Base-by-base conservation (phyloP, 2,329 filamentous ascomycete genomes). In the Fusarium setosum region DNA sequence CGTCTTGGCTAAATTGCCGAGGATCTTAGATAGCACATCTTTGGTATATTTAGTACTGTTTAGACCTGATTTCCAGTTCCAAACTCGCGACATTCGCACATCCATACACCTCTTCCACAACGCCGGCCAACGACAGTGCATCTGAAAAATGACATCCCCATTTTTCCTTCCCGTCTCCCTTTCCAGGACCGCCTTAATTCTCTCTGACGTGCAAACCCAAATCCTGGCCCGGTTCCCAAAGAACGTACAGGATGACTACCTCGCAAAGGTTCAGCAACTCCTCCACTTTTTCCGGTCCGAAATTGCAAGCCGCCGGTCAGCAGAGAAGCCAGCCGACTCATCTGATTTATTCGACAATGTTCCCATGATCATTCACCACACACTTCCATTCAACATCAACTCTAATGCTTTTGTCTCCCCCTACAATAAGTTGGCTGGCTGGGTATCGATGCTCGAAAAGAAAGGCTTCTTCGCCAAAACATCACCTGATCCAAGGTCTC, bases 301-400 rank as follows among this genome's bases (percentile, higher is more conserved):
- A 17, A 45, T 45, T 4, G 15, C 26, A 15, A 29, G 23, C 26
- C 41, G 24, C 11, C 26, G 26, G 26, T 29, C 26, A 31, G 29
- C 17, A 6, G 7, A n/a, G 23, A 11, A 29, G 11, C 18, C 37
- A 21, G 23, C 12, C 7, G 32, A 35, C 12, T 29, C 26, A 12
- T 17, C 15, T 15, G 8, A 17, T 4, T 24, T 45, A n/a, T 45
- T 18, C 12, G 41, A 45, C 13, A 23, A 24, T 18, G 41, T 45
- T n/a, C 41, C 41, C 17, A 45, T 45, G 41, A 45, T 45, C n/a
- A 45, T 45, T 45, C 41, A 45, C n/a, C 41, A 45, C 17, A 45
- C 41, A 7, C 4, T 45, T 3, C 41, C 41, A 1, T 45, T 45
- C 24, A 45, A 45, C 4, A 45, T 31, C 17, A 45, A 45, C 8